Evolutionary conservation across 2,329 filamentous ascomycete species (phyloP), one percentile per base, ranked within the genome.

Genomic region (Paecilomyces sp.): DNA sequence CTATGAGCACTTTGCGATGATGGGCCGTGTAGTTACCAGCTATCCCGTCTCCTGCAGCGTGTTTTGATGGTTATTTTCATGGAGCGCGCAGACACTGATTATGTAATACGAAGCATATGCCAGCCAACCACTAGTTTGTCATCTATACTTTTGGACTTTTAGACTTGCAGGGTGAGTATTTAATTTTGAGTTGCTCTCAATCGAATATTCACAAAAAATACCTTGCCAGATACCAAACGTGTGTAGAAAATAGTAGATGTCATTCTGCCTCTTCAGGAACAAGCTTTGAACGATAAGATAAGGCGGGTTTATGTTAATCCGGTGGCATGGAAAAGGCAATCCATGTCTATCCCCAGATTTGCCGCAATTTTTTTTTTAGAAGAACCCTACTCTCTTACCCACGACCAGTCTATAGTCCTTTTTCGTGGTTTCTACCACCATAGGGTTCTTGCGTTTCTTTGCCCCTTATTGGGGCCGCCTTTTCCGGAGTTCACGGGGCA

Each of bases 381-480:
- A 30, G 28, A 53, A 25, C 18, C 11, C 51, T 18, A 8, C 6
- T 47, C 41, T 47, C 18, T n/a, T 5, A 34, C 22, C 11, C 4
- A 59, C 54, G 22, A 13, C 55, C 22, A 22, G 30, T 15, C 30
- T 60, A 54, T 30, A 50, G 25, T 55, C 47, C 36, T 58, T 58
- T 36, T 11, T 15, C 58, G 57, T 18, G 47, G 54, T 28, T 33
- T 57, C 47, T 15, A 60, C 58, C 68, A 75, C 65, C 53, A 76
- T 76, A 73, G 71, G 66, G 64, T 28, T 68, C 51, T 52, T 62
- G 31, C 70, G 64, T 31, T 61, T 62, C 18, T 24, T 70, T n/a
- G 58, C 65, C 65, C 71, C 68, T 54, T 61, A 54, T 31, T 30
- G 72, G 71, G 69, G 73, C 67, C 65, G 61, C 52, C 57, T 47